Evolutionary conservation across 768 basidiomycete species (phyloP).

Genomic region (Tulasnella sp.): DNA sequence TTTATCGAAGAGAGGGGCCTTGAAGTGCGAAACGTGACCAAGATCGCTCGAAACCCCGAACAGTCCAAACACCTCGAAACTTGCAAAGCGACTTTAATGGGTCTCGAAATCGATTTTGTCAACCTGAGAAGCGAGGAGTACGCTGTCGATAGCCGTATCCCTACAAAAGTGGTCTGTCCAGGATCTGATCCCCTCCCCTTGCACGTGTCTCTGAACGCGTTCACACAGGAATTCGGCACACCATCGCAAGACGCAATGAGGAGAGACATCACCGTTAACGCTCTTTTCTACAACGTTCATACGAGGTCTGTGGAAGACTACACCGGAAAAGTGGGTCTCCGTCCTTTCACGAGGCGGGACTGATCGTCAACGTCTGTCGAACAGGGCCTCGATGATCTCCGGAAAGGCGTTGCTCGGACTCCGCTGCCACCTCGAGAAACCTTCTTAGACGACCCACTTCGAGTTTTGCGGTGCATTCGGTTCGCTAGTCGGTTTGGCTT

Average conservation of each 20-base stretch:
- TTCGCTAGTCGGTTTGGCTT: constrained; percentile 92
- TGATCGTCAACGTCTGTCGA: not conserved
- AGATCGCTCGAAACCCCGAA: constrained; percentile 89
- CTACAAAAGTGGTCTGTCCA: constrained; percentile 71
- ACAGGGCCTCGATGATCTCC: constrained; percentile 82
- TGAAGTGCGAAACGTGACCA: constrained; percentile 54
- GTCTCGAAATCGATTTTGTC: constrained; percentile 85
- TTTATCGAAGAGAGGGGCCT: constrained; percentile 57
- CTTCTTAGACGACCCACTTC: constrained; percentile 89
- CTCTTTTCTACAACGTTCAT: constrained; percentile 94
- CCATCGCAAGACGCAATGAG: constrained; percentile 86
- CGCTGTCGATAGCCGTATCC: constrained; percentile 80
- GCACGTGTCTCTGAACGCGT: not conserved
- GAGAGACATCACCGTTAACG: constrained; percentile 91
- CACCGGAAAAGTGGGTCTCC: constrained; percentile 59
- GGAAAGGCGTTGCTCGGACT: constrained; percentile 73
- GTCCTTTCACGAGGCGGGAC: not conserved
- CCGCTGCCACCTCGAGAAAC: constrained; percentile 83
- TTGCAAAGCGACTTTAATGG: constrained; percentile 75
- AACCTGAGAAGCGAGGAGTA: constrained; percentile 93
- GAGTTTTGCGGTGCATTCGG: constrained; percentile 83
- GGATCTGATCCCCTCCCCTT: not conserved
- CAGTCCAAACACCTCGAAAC: constrained; percentile 99
- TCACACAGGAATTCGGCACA: constrained; percentile 75
- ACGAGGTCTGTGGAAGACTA: constrained; percentile 79